These are phyloP conservation scores for Flammula alnicola DNA, from an alignment of 1,284 basidiomycete genomes.

Conservation along the genomic window DNA sequence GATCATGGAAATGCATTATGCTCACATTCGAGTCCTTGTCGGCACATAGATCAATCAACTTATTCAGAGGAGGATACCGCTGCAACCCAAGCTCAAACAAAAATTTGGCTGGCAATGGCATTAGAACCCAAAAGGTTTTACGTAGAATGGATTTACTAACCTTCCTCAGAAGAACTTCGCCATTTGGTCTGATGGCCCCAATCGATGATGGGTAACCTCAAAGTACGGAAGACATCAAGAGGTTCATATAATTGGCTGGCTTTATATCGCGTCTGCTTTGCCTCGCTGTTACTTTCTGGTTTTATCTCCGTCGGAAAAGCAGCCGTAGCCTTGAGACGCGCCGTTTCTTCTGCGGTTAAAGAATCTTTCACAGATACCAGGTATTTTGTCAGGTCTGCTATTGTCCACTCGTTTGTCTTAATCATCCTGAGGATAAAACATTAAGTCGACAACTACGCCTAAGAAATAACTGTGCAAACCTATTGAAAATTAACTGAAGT, in stretches of 20 bases:
- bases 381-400: slow-evolving; percentile 82
- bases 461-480: slow-evolving; percentile 46
- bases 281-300: slow-evolving; percentile 23
- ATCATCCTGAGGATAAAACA: slow-evolving; percentile 65
- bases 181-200: slow-evolving; percentile 86
- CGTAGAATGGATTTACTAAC: slow-evolving; percentile 41
- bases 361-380: slow-evolving; percentile 84
- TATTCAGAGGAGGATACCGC: slow-evolving; percentile 72
- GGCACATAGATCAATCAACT: slow-evolving; percentile 72
- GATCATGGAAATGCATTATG: neutral
- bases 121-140: neutral
- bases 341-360: slow-evolving; percentile 70
- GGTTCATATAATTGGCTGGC: slow-evolving; percentile 89
- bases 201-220: slow-evolving; percentile 85
- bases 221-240: slow-evolving; percentile 67
- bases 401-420: slow-evolving; percentile 83
- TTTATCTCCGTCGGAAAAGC: slow-evolving; percentile 76
- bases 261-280: slow-evolving; percentile 53
- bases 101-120: slow-evolving; percentile 69
- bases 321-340: slow-evolving; percentile 77
- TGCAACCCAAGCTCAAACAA: slow-evolving; percentile 81
- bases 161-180: slow-evolving; percentile 84
- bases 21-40: slow-evolving; percentile 46
- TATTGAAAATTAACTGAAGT: slow-evolving; percentile 84
- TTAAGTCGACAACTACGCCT: slow-evolving; percentile 2